These are phyloP conservation scores for Pseudotsuga menziesii DNA, from an alignment of 75 land plant genomes.

Conservation along the genomic window DNA sequence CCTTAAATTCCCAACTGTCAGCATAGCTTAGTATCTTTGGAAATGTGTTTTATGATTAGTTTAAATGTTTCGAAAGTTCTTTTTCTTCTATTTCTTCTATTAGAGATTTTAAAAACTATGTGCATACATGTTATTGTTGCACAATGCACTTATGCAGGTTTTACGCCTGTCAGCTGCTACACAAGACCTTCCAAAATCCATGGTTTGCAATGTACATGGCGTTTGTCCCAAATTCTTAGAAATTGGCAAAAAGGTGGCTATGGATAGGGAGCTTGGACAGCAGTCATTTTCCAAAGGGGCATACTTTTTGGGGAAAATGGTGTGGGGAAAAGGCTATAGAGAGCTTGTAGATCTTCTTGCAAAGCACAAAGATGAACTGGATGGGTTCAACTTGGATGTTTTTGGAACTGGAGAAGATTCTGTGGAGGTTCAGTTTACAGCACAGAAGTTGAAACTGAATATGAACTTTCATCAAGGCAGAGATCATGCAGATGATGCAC, in stretches of 20 bases:
- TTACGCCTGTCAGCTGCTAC: slow-evolving; percentile 94
- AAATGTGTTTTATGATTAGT: not conserved
- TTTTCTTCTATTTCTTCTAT: not conserved
- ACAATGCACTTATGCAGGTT: slow-evolving; percentile 56
- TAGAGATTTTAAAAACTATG: not conserved
- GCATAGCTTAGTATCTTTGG: not conserved
- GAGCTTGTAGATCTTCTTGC: slow-evolving; percentile 86
- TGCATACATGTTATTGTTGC: not conserved
- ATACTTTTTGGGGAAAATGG: slow-evolving; percentile 96
- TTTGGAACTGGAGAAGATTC: slow-evolving; percentile 94
- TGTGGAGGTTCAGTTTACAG: slow-evolving; percentile 64
- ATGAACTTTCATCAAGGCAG: slow-evolving; percentile 83
- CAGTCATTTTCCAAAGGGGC: slow-evolving; percentile 83
- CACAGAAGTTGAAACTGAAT: slow-evolving; percentile 60
- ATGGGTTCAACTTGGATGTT: slow-evolving; percentile 78
- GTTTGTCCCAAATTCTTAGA: slow-evolving; percentile 88
- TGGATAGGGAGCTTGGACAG: slow-evolving; percentile 46
- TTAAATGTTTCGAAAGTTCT: not conserved
- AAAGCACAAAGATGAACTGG: slow-evolving; percentile 68
- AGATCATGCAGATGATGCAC: slow-evolving; percentile 94
- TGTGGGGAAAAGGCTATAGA: slow-evolving; percentile 97
- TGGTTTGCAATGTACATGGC: slow-evolving; percentile 96
- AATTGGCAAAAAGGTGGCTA: slow-evolving; percentile 74
- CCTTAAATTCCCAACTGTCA: not conserved
- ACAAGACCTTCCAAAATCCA: slow-evolving; percentile 82